Conservation (phyloP, 1,284 basidiomycete genomes). For the Boletus semigastroideus region DNA sequence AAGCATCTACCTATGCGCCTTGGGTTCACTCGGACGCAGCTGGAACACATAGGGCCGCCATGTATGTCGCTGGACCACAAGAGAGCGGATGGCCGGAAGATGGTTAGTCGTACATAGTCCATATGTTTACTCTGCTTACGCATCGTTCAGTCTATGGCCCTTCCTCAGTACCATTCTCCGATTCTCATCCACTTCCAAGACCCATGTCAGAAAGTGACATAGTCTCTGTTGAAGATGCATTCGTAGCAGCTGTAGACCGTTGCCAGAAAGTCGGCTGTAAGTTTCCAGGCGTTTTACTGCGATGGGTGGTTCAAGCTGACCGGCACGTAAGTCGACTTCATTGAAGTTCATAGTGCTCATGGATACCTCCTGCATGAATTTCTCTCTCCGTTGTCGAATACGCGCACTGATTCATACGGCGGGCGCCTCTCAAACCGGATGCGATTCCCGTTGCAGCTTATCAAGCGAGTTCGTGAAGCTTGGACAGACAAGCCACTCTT, state of each 20-base stretch:
- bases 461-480: constrained; percentile 49
- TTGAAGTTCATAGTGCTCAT: constrained; percentile 77
- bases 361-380: constrained; percentile 67
- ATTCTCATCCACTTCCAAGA: constrained; percentile 49
- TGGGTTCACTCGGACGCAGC: constrained; percentile 41
- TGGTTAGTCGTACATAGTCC: constrained; percentile 23
- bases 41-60: constrained; percentile 21
- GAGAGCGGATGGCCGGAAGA: constrained; percentile 62
- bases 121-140: background rate
- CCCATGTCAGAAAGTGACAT: constrained; percentile 58
- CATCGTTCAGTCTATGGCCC: constrained; percentile 44
- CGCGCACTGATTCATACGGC: constrained; percentile 70
- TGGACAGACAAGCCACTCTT: constrained; percentile 73
- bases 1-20: constrained; percentile 50
- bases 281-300: constrained; percentile 16
- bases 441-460: constrained; percentile 63
- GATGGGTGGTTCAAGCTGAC: constrained; percentile 1
- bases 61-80: constrained; percentile 34
- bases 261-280: constrained; percentile 63
- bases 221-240: constrained; percentile 62
- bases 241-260: constrained; percentile 60
- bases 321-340: constrained; percentile 63
- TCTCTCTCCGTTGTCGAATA: constrained; percentile 70
- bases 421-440: constrained; percentile 73
- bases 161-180: constrained; percentile 51